Evolutionary conservation across 768 basidiomycete species (phyloP).

Genomic region (Amanita brunnescens): DNA sequence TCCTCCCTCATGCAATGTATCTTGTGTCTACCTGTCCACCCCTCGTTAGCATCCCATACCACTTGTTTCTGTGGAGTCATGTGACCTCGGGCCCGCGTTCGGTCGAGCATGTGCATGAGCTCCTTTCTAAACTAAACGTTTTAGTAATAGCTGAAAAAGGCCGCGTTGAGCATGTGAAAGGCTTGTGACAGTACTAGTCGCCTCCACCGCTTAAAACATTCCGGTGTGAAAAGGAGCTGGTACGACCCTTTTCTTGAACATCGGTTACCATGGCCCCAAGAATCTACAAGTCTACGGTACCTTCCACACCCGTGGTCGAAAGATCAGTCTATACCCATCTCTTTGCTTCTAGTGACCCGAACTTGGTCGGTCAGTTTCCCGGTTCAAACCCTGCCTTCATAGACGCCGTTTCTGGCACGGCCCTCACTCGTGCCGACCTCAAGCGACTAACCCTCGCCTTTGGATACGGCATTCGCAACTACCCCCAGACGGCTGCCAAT

Average conservation of each 20-base stretch:
- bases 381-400: conserved; percentile 47
- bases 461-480: conserved; percentile 46
- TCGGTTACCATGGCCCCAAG: conserved; percentile 25
- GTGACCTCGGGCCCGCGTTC: too few species aligned
- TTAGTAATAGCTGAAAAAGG: too few species aligned
- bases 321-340: conserved; percentile 43
- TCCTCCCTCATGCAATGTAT: too few species aligned
- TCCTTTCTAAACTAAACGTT: too few species aligned
- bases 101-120: neutral
- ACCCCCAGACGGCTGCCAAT: conserved; percentile 24
- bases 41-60: too few species aligned
- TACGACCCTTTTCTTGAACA: conserved; percentile 4
- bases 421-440: conserved; percentile 47
- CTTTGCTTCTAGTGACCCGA: conserved; percentile 25
- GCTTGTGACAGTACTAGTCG: too few species aligned
- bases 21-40: too few species aligned
- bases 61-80: too few species aligned
- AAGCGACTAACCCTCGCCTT: conserved; percentile 46
- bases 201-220: conserved; percentile 39
- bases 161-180: too few species aligned
- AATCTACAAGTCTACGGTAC: conserved; percentile 39
- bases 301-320: conserved; percentile 27
- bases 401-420: conserved; percentile 51
- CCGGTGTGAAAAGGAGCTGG: neutral
- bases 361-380: conserved; percentile 33